Evolutionary conservation across 2,329 filamentous ascomycete genomes (phyloP), one percentile per base, ranked within the genome.

Genomic region (Dendrostoma leiphaemia): DNA sequence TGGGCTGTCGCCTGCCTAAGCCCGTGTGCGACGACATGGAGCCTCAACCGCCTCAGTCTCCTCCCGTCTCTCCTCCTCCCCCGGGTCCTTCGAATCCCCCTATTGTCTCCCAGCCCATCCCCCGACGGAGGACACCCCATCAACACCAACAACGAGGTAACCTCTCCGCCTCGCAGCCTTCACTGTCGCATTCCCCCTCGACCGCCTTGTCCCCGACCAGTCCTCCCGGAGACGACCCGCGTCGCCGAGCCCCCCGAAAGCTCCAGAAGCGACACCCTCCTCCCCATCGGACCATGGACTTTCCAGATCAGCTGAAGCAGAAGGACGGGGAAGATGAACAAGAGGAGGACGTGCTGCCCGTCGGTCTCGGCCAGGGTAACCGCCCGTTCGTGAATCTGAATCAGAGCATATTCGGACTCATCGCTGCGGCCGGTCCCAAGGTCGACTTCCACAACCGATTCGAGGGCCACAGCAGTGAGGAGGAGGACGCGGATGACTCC

Each of bases 351-450:
- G 71, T 77, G 40, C 61, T 74, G 43, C 70, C 71, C 4, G 70
- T 75, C 2, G 74, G 77, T 60, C 76, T 81, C 67, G 74, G 77
- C 59, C 75, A 81, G 68, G 48, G 52, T 32, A 51, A 55, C 23
- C 56, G 44, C 10, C 46, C 44, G 8, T 79, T 81, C 55, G 76
- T 83, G 71, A 90, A 91, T 65, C 90, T 96, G 85, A 94, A 96
- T 70, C 92, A 96, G 76, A 95, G 90, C 60, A 86, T 97, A 52
- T 96, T 97, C 69, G 91, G 91, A 51, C 83, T 97, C 72, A 92
- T 97, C 61, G 90, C 92, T 6, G 90, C 91, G 15, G 91, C 91
- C 34, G 90, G 91, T 6, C 92, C 90, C 28, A 85, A 84, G 56
- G 86, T 89, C 48, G 88, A 95, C 71, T 91, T 95, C 66, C 86